Base-by-base conservation (phyloP, 2,329 filamentous ascomycete species). In the Daldinia sp. region DNA sequence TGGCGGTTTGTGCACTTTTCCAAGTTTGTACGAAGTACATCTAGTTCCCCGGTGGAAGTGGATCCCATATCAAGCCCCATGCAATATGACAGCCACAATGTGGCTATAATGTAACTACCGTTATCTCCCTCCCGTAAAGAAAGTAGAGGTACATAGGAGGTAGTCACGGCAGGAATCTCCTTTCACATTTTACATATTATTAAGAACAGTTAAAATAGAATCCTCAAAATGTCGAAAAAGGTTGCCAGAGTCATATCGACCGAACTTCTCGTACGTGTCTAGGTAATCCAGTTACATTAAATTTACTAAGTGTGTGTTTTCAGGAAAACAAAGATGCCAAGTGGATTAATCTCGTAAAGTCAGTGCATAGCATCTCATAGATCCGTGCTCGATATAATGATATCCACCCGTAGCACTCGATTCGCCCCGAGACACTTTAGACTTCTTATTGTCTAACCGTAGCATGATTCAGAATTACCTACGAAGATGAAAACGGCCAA, bases 331-430 rank as follows among this genome's bases (percentile, higher is more conserved):
- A 76, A 62, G 75, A 78, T 61, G 75, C 76, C 13, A 73, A 74
- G 39, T 78, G 76, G 76, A 74, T 78, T 68, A 78, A 78, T 41
- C 63, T 78, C 9, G 73, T 77, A 6, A 76, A 77, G 76, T 77
- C 41, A 71, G 75, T 73, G 6, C 26, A 37, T 30, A 53, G 4
- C 33, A 33, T 33, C 50, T 37, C n/a, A 13, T 42, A 42, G 4
- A 20, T n/a, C 30, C 28, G 5, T 9, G 30, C 30, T 33, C 30
- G 30, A 33, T 33, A 33, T 9, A 33, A 6, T 33, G 30, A 9
- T 2, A 33, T 33, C 30, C 5, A 33, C 9, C 30, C 9, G 9
- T 33, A 9, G 5, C 33, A 35, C 10, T 35, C 33, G 7, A 35
- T 9, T 35, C 6, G 33, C 6, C 33, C 7, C 10, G 7, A 9